These are phyloP conservation scores for Bryoglossum gracile DNA, from an alignment of 495 filamentous ascomycete genomes.

Conservation along the genomic window DNA sequence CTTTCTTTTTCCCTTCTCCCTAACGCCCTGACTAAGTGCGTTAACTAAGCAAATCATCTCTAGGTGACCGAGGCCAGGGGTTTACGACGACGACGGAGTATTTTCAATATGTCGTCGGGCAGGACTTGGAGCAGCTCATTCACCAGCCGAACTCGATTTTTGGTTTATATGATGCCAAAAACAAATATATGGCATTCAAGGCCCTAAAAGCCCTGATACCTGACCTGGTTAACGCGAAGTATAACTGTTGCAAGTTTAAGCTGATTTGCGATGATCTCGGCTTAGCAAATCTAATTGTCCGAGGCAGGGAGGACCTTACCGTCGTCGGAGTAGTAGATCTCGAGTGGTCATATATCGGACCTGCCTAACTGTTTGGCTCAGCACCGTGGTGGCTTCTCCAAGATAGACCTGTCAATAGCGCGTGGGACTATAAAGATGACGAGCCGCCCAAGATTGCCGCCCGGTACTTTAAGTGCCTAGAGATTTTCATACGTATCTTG, in stretches of 20 bases:
- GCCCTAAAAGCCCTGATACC: slow-evolving; percentile 24
- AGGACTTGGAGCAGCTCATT: slow-evolving; percentile 32
- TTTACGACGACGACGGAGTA: slow-evolving; percentile 29
- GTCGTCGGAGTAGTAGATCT: slow-evolving; percentile 33
- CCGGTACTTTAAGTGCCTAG: slow-evolving; percentile 30
- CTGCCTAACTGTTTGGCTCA: slow-evolving; percentile 31
- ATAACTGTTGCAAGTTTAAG: slow-evolving; percentile 29
- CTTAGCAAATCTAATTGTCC: slow-evolving; percentile 32
- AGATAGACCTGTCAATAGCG: slow-evolving; percentile 6
- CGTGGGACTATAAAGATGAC: neutral
- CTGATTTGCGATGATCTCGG: slow-evolving; percentile 34
- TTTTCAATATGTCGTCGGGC: slow-evolving; percentile 28
- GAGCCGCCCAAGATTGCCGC: slow-evolving; percentile 21
- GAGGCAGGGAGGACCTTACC: slow-evolving; percentile 22
- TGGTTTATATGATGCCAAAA: slow-evolving; percentile 20
- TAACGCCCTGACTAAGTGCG: neutral
- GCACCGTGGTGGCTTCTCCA: slow-evolving; percentile 32
- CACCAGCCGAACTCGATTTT: slow-evolving; percentile 29
- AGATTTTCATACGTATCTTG: slow-evolving; percentile 28
- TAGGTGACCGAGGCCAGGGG: slow-evolving; percentile 30
- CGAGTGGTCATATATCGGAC: slow-evolving; percentile 33
- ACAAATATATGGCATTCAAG: slow-evolving; percentile 25
- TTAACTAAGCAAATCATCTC: slow-evolving; percentile 6
- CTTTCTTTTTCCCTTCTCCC: neutral
- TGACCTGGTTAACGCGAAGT: slow-evolving; percentile 24